Base-by-base conservation (phyloP, 768 basidiomycete genomes). In the Collybiopsis luxurians region DNA sequence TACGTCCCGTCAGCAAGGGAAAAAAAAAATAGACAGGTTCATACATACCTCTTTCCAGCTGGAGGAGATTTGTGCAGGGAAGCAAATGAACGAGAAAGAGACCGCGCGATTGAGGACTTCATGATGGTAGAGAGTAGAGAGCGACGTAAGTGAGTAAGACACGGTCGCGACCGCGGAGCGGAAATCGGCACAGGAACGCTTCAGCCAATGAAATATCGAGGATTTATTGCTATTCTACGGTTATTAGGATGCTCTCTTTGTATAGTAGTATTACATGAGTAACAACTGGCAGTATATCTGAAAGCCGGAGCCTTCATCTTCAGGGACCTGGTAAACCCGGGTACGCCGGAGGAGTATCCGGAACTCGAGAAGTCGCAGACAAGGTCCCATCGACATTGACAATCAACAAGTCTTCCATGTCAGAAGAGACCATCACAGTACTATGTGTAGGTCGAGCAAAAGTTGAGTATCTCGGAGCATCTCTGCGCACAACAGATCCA, bases 11-110 rank as follows among this genome's bases (percentile, higher is more conserved):
- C 30, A 48, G 47, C 43, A 12, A 50, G 43, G 31, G 44, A 60
- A 28, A 61, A 31, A 17, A 53, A 49, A 48, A 34, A 55, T 63
- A 49, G 21, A 51, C 56, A 61, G 47, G 62, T 60, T 36, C 61
- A 64, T 51, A 46, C 30, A 54, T 57, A 83, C 82, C 77, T 81
- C 68, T 78, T 80, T 39, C 73, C 70, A 31, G 71, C 61, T 34
- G 70, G 59, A 13, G 71, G 66, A n/a, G 71, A 60, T 56, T 71
- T 73, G 50, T 75, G 74, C 28, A 81, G 58, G 11, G 79, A 78
- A 47, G 81, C 78, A 59, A 79, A 75, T 17, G 75, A 73, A 28
- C 78, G 72, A 46, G 72, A 64, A n/a, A 73, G 52, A 6, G 66
- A 67, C 34, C 72, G 70, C 26, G 61, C 48, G 17, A 23, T 40